Evolutionary conservation across 495 filamentous ascomycete genomes (phyloP), one percentile per base, ranked within the genome.

Genomic region (Aspergillus avenaceus): DNA sequence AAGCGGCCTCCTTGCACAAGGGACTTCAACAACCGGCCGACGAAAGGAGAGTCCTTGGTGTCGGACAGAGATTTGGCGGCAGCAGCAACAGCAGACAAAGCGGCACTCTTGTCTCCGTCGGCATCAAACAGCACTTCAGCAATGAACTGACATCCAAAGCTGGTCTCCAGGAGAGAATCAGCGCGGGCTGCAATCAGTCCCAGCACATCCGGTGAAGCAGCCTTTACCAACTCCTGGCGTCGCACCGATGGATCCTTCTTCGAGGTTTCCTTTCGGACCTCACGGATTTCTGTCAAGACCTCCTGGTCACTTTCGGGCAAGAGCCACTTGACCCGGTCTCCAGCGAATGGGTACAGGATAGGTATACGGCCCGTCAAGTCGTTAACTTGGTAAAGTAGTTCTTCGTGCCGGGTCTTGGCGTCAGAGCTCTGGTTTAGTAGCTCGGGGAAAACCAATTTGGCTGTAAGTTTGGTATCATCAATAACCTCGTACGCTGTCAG

Each of bases 401-500:
- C 86, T 47, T 84, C 79, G 5, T 73, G 58, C 12, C 73, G 69
- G 37, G 74, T 64, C 56, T 83, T 77, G 49, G 73, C 80, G 28
- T 75, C 65, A 11, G 81, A 65, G 53, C 80, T 74, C 61, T 86
- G 85, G 55, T 83, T 85, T 14, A 96, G 63, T 5, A 97, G 74
- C 66, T 96, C 91, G 0, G 86, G 69, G 55, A 97, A 84, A 50
- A 97, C 84, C 19, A 84, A 75, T 66, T 96, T 97, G 14, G 86
- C 76, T n/a, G 83, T 85, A 49, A 96, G 72, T 45, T 90, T 87
- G 1, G 91, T 97, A 62, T 99, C 95, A 56, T 99, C 95, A 45
- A 96, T 83, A 22, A 95, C 83, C 59, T 97, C 92, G 63, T 87
- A 91, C 4, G 87, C 88, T 1, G 90, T 75, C 22, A 97, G 72